Conservation (phyloP, 2,329 filamentous ascomycete species). For the Ceratocystis albifundus region DNA sequence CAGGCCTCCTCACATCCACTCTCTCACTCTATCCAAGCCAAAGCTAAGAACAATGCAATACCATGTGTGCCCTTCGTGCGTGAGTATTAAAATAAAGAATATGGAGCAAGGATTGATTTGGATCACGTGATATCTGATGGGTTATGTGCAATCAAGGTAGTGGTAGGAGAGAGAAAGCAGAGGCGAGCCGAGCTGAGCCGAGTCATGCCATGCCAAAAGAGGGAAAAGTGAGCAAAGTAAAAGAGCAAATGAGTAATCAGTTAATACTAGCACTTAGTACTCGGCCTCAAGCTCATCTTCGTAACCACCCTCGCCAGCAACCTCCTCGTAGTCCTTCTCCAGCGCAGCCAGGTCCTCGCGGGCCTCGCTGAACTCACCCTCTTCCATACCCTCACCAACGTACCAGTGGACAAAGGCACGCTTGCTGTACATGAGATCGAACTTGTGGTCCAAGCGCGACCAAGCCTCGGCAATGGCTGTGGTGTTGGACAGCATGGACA, state of each 20-base stretch:
- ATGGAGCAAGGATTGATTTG: slow-evolving; percentile 15
- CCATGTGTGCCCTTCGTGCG: background rate
- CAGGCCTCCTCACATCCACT: background rate
- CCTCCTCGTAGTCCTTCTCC: slow-evolving; percentile 80
- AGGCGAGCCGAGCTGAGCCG: background rate
- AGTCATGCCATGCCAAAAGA: background rate
- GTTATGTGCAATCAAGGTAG: slow-evolving; percentile 19
- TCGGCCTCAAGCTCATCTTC: slow-evolving; percentile 56
- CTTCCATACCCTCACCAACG: slow-evolving; percentile 85
- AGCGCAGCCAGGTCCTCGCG: slow-evolving; percentile 75
- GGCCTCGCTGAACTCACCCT: slow-evolving; percentile 79
- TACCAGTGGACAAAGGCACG: slow-evolving; percentile 69
- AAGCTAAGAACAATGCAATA: background rate
- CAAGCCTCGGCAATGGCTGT: slow-evolving; percentile 63
- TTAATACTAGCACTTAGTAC: slow-evolving; percentile 50
- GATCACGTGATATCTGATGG: slow-evolving; percentile 18
- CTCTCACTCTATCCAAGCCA: background rate
- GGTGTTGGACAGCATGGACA: slow-evolving; percentile 64
- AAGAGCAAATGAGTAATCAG: slow-evolving; percentile 18
- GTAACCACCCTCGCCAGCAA: slow-evolving; percentile 59
- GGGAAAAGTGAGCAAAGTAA: background rate
- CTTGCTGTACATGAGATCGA: slow-evolving; percentile 70
- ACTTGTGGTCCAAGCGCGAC: slow-evolving; percentile 62
- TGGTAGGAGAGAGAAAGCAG: slow-evolving; percentile 7
- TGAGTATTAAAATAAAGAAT: slow-evolving; percentile 12